Percentiles rank a stretch among this genome's conserved stretches.
phyloP scores from a whole-genome alignment of 2,329 filamentous ascomycete species.

The Beauveria bassiana region DNA sequence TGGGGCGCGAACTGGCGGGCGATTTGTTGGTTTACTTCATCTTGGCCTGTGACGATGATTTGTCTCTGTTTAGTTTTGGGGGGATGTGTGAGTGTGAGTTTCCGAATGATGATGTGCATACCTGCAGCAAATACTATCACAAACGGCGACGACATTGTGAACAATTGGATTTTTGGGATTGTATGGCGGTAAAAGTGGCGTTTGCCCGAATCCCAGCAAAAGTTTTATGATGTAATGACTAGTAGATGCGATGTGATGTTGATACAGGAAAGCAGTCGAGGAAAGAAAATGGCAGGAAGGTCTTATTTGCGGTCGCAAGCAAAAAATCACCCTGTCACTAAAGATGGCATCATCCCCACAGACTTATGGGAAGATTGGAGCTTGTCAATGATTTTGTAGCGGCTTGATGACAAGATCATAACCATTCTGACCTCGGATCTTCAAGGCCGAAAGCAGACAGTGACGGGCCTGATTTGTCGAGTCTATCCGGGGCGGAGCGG shows the following conservation, averaged over 20 bases:
- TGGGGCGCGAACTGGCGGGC: background rate
- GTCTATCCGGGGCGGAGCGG: background rate
- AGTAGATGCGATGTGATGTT: no score
- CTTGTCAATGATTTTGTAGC: background rate
- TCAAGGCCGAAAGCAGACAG: background rate
- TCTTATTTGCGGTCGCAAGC: no score
- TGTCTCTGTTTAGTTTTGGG: background rate
- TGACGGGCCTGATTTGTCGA: background rate
- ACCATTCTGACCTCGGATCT: background rate
- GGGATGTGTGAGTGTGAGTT: background rate
- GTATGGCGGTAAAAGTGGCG: background rate
- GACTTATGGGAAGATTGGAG: background rate
- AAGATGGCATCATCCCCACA: background rate
- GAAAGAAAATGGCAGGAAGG: no score
- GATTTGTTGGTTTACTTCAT: background rate
- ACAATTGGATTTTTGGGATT: background rate
- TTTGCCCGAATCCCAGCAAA: no score
- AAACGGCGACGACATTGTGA: background rate
- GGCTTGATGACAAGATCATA: background rate
- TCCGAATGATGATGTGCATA: background rate
- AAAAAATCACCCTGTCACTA: no score
- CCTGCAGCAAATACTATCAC: background rate
- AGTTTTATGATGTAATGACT: background rate
- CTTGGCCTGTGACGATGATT: background rate
- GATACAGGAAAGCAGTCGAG: no score